Conservation (phyloP, 805 yeast species). For the Spathaspora girioi region DNA sequence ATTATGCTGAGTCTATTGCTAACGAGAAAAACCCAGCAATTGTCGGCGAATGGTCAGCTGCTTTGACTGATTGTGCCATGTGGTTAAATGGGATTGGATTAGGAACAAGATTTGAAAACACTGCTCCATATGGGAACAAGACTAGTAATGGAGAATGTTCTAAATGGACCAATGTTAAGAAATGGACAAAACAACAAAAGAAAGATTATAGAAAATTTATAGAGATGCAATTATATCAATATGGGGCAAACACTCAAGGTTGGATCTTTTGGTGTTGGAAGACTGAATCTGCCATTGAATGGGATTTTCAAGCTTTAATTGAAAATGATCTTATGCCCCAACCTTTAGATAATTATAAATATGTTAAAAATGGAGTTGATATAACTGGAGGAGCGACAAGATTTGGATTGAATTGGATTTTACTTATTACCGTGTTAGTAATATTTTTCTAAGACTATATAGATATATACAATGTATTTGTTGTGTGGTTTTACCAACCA, state of each 20-base stretch:
- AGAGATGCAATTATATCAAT: slow-evolving; percentile 60
- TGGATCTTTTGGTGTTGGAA: slow-evolving; percentile 74
- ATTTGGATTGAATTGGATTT: not conserved
- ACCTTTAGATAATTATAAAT: slow-evolving; percentile 44
- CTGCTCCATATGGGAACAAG: slow-evolving; percentile 24
- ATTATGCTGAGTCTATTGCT: slow-evolving; percentile 29
- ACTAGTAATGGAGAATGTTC: slow-evolving; percentile 42
- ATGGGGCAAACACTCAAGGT: slow-evolving; percentile 43
- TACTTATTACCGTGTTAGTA: not conserved
- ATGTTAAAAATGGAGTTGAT: slow-evolving; percentile 31
- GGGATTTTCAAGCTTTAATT: slow-evolving; percentile 58
- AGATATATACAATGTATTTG: not conserved
- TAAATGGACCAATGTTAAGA: slow-evolving; percentile 27
- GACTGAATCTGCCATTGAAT: slow-evolving; percentile 62
- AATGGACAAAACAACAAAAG: slow-evolving; percentile 43
- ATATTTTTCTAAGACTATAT: not conserved
- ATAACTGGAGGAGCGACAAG: slow-evolving; percentile 3
- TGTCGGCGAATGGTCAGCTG: slow-evolving; percentile 71
- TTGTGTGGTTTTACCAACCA: slow-evolving; percentile 42
- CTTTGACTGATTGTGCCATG: slow-evolving; percentile 64
- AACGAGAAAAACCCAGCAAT: slow-evolving; percentile 45
- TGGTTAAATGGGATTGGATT: slow-evolving; percentile 70
- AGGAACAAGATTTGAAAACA: slow-evolving; percentile 61
- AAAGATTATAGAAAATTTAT: slow-evolving; percentile 48
- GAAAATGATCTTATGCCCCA: slow-evolving; percentile 54